Conservation (phyloP, 2,329 filamentous ascomycete species). For the Pseudocercospora crystallina region DNA sequence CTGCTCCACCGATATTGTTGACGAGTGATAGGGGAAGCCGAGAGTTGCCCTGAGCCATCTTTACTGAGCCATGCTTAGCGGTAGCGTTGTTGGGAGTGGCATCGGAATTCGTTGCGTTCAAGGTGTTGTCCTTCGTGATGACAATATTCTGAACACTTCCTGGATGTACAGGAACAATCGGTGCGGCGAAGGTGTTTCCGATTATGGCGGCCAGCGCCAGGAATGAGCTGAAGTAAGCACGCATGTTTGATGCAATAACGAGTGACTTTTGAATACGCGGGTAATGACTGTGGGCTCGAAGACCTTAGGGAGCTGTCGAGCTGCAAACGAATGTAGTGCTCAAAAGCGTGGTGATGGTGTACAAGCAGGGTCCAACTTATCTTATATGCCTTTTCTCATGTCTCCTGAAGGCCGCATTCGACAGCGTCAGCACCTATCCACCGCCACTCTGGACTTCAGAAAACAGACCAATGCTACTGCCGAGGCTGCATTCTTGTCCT, state of each 20-base stretch:
- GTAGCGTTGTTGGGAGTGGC: constrained; percentile 13
- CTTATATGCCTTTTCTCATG: no score
- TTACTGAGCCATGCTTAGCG: background rate
- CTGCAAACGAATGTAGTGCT: no score
- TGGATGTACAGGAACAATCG: constrained; percentile 14
- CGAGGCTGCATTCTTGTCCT: no score
- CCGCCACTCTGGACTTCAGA: no score
- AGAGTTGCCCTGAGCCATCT: constrained; percentile 7
- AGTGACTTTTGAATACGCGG: background rate
- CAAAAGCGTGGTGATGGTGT: no score
- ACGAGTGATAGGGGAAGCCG: constrained; percentile 36
- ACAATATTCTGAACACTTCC: constrained; percentile 16
- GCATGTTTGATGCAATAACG: constrained; percentile 3
- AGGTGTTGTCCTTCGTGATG: constrained; percentile 17
- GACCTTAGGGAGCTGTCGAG: no score
- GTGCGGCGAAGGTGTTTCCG: constrained; percentile 6
- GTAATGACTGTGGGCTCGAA: background rate
- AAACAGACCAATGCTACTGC: no score
- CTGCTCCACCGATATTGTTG: constrained; percentile 44
- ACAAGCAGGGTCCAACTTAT: no score
- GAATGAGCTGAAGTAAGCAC: constrained; percentile 1
- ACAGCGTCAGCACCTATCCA: no score
- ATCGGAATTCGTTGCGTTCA: constrained; percentile 16
- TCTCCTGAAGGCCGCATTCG: no score
- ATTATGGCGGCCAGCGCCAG: constrained; percentile 5